Evolutionary conservation across 208 protist species (phyloP), one percentile per base, ranked within the genome.

Genomic region (Trypanosoma avium): DNA sequence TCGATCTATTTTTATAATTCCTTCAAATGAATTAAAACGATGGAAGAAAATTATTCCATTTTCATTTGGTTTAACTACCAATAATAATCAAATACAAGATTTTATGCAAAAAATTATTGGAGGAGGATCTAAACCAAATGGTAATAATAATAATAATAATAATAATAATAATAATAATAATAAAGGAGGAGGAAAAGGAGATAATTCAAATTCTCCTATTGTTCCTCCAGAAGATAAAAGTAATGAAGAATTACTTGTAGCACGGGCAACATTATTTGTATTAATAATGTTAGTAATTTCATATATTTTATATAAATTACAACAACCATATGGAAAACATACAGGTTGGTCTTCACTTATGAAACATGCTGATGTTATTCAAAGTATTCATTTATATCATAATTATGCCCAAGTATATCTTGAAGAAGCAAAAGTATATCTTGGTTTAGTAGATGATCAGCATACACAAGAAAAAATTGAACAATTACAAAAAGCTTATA

Each of bases 401-500:
- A 66, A 77, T 71, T 88, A 87, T 57, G 60, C 75, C 15, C 80
- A 89, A 59, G 77, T 88, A 36, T 79, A 84, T 57, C 57, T 81
- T 62, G 72, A 81, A 22, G 66, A 80, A 32, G 72, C 55, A 22
- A 84, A 82, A 62, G 70, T 80, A 15, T 81, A 75, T 50, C 60
- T 90, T 15, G 83, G 82, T 24, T 54, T 85, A 15, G 55, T 84
- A 50, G 69, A 71, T 62, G 76, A 93, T 67, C 62, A 72, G 17
- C 71, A 88, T 74, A 90, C 81, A 61, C 75, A 90, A 75, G 54
- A 73, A 36, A 75, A 81, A 38, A 54, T 90, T 12, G 75, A 79
- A 47, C 48, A 73, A 61, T 55, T 87, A 19, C 56, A 48, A 19
- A 56, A 29, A 0, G 81, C 77, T 13, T 61, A 71, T 40, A 24